Conservation (phyloP, 768 basidiomycete species). For the Boletus edulis region DNA sequence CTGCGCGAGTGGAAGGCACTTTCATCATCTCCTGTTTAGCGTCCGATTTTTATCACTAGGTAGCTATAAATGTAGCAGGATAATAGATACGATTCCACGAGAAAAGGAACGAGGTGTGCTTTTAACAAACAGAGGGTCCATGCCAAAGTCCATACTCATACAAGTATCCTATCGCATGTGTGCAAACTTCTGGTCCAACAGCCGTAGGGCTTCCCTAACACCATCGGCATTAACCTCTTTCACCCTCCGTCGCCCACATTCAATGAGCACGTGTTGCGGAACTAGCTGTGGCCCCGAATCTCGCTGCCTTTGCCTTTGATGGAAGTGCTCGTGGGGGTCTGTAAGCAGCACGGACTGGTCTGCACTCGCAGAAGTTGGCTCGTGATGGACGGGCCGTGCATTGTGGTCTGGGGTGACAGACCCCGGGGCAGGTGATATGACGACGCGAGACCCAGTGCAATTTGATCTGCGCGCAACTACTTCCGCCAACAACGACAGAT, state of each 20-base stretch:
- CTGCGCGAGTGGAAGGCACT: slow-evolving; percentile 25
- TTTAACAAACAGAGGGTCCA: neutral
- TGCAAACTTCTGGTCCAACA: slow-evolving; percentile 66
- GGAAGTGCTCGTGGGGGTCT: slow-evolving; percentile 55
- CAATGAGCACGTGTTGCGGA: slow-evolving; percentile 58
- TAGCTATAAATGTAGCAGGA: neutral
- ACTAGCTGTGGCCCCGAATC: slow-evolving; percentile 51
- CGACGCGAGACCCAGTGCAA: slow-evolving; percentile 69
- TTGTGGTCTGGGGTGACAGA: slow-evolving; percentile 48
- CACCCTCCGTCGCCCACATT: slow-evolving; percentile 59
- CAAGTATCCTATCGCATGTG: slow-evolving; percentile 28
- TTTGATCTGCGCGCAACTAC: slow-evolving; percentile 83
- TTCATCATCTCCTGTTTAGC: neutral
- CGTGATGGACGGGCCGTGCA: slow-evolving; percentile 10
- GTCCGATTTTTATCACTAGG: neutral
- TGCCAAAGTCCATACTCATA: neutral
- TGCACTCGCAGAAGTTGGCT: slow-evolving; percentile 14
- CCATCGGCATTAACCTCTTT: slow-evolving; percentile 71
- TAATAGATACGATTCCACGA: neutral
- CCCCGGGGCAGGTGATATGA: slow-evolving; percentile 53
- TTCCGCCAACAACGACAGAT: slow-evolving; percentile 80
- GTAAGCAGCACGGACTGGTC: slow-evolving; percentile 45
- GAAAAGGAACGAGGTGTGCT: neutral
- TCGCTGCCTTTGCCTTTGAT: slow-evolving; percentile 39
- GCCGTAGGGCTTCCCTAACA: slow-evolving; percentile 69